These are phyloP conservation scores for Typha latifolia DNA, from an alignment of 176 grass and related monocot genomes.

Conservation along the genomic window DNA sequence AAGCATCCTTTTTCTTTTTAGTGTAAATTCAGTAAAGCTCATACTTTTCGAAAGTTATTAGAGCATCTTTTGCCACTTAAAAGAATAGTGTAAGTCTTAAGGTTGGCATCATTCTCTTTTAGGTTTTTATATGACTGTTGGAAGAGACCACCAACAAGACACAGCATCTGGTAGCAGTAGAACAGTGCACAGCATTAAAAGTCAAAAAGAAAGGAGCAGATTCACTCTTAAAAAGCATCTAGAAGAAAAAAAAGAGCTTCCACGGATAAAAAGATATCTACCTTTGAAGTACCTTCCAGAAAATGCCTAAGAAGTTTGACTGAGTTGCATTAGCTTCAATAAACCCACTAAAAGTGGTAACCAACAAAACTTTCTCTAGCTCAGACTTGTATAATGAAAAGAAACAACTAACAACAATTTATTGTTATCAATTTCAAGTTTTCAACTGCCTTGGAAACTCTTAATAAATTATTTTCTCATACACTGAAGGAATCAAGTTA, in stretches of 20 bases:
- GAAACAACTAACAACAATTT: too few relatives aligned
- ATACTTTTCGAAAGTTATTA: background rate
- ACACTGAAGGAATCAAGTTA: too few relatives aligned
- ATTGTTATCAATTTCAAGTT: too few relatives aligned
- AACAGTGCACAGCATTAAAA: background rate
- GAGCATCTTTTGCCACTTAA: slow-evolving; percentile 5
- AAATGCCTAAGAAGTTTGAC: background rate
- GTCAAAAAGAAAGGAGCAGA: background rate
- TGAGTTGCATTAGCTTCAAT: background rate
- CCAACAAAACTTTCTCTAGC: background rate
- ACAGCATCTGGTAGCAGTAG: background rate
- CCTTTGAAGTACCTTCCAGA: background rate
- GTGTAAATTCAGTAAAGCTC: background rate
- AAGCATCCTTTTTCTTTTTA: background rate
- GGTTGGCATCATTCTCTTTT: slow-evolving; percentile 18
- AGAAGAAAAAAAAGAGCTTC: background rate
- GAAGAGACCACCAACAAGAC: background rate
- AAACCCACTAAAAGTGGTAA: background rate
- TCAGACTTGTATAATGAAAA: too few relatives aligned
- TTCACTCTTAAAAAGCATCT: background rate
- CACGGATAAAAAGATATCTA: background rate
- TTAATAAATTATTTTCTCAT: too few relatives aligned
- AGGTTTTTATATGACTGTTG: background rate
- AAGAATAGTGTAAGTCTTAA: slow-evolving; percentile 11
- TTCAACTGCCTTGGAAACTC: too few relatives aligned